These are phyloP conservation scores for Filosporella fistucella DNA, from an alignment of 495 filamentous ascomycete species.

Conservation along the genomic window DNA sequence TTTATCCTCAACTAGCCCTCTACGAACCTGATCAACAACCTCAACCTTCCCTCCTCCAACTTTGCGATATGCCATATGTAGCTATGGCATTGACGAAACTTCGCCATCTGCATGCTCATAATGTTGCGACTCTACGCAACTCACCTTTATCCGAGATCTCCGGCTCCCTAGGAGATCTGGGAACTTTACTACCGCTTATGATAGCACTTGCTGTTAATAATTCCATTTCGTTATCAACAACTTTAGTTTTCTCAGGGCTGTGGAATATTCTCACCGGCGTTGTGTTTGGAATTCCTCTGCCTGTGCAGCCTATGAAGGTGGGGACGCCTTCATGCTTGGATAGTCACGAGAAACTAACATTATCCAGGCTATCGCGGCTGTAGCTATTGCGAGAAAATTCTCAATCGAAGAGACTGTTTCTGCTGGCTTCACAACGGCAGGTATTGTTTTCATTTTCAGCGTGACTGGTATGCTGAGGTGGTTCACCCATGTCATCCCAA, in stretches of 20 bases:
- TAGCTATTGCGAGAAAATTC: constrained; percentile 68
- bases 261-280: constrained; percentile 81
- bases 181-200: constrained; percentile 85
- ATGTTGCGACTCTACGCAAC: constrained; percentile 37
- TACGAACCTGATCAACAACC: no score
- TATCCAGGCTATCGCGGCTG: constrained; percentile 76
- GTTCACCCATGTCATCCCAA: constrained; percentile 67
- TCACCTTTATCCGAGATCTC: constrained; percentile 77
- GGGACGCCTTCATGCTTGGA: not conserved
- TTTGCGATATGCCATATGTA: not conserved
- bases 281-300: constrained; percentile 79
- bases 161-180: constrained; percentile 84
- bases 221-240: constrained; percentile 75
- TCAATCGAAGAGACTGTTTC: constrained; percentile 65
- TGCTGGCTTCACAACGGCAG: constrained; percentile 72
- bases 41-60: no score
- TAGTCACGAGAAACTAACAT: constrained; percentile 1
- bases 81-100: constrained; percentile 14
- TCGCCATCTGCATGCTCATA: constrained; percentile 29
- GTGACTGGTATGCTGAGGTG: constrained; percentile 67
- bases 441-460: constrained; percentile 69
- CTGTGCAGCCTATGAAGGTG: constrained; percentile 81
- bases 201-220: constrained; percentile 71
- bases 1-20: no score
- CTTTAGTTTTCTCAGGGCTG: constrained; percentile 80